Evolutionary conservation across 345 rosid genomes (phyloP), one percentile per base, ranked within the genome.

Genomic region (Lumnitzera racemosa): DNA sequence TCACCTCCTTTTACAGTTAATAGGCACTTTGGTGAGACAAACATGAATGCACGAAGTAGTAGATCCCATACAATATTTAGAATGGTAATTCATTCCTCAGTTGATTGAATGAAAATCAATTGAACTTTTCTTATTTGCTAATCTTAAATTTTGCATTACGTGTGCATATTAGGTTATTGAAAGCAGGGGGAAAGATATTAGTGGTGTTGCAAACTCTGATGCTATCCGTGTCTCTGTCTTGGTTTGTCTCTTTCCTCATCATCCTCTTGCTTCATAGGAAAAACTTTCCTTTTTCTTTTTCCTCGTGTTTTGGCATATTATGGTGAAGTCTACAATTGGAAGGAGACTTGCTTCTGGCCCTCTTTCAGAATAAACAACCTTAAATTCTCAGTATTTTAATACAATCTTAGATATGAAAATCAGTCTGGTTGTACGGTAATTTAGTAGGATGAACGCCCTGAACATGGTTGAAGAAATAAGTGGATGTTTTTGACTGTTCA

Each of bases 21-120:
- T 75, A 79, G 99, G 70, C 96, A 90, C 69, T 94, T 94, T 68
- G 96, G 97, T 0, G 96, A 86, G 85, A 90, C 99, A 70, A 94
- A 88, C 72, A 94, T 94, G 97, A 90, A 90, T 67, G 83, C 78
- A 65, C 84, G 90, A 23, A 94, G 97, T 76, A 90, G 99, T 74
- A 90, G 97, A 67, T 94, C 99, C 24, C 99, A 94, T 80, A 88
- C 97, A 11, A 88, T 94, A 70, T 90, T 94, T 63, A 83, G 97
- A 83, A 94, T 86, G 99, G 99, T 94, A 84, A 12, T 55, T 43
- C 52, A 8, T 36, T 24, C 41, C 15, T 43, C 24, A 10, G 52
- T 24, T 15, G 4, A 43, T 27, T 15, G 29, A 29, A n/a, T 23
- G 48, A 17, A 29, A 36, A 10, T 25, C 62, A 56, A 24, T 24